A percentile compares a stretch with the other conserved stretches of the same genome.
These are phyloP conservation scores for Coniochaeta sp. DNA, from an alignment of 2,329 filamentous ascomycete genomes.

Conservation along the genomic window DNA sequence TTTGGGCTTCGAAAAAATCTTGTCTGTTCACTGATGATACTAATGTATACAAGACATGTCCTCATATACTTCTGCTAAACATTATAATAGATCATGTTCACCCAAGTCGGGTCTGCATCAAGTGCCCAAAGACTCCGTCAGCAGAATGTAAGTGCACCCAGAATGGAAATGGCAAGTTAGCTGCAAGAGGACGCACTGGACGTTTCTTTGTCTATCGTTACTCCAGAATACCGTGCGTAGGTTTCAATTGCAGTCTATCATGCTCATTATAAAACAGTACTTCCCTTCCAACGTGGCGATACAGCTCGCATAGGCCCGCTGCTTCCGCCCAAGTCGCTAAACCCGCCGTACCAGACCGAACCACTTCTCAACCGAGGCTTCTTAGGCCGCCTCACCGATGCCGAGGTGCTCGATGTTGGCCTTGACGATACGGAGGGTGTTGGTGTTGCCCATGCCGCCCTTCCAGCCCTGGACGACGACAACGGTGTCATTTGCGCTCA, in stretches of 20 bases:
- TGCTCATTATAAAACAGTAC: constrained; percentile 2
- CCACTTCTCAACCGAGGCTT: neutral
- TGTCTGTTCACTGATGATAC: no score
- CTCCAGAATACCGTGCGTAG: neutral
- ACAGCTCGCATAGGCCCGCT: neutral
- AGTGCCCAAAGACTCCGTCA: neutral
- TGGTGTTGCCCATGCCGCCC: constrained; percentile 87
- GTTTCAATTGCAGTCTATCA: constrained; percentile 4
- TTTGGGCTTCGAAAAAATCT: no score
- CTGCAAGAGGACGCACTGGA: constrained; percentile 41
- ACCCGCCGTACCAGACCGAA: constrained; percentile 1
- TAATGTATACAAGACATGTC: no score
- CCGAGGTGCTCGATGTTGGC: constrained; percentile 53
- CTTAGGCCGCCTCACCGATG: constrained; percentile 33
- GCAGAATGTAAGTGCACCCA: neutral
- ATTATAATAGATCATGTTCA: neutral
- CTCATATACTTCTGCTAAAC: constrained; percentile 30
- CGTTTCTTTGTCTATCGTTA: constrained; percentile 50
- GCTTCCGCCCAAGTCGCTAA: neutral
- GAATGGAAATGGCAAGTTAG: constrained; percentile 93
- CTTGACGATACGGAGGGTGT: constrained; percentile 64
- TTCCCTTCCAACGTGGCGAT: neutral
- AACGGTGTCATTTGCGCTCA: constrained; percentile 66
- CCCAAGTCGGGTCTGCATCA: neutral
- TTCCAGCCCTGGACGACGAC: constrained; percentile 88